Conservation (phyloP, 768 basidiomycete genomes). For the Asterophora lycoperdoides region DNA sequence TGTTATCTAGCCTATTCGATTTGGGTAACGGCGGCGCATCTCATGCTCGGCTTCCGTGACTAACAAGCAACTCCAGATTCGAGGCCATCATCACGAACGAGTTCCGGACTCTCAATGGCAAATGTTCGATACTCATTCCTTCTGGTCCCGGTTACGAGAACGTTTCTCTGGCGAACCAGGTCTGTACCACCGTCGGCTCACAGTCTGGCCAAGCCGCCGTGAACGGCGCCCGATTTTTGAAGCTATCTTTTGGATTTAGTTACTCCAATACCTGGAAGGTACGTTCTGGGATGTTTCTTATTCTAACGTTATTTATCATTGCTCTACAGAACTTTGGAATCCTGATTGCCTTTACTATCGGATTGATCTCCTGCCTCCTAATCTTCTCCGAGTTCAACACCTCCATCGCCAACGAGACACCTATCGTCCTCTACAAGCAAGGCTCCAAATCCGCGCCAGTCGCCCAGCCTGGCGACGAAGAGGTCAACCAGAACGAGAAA, state of each 20-base stretch:
- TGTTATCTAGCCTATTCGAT: conserved; percentile 40
- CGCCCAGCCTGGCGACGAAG: conserved; percentile 25
- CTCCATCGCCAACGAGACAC: conserved; percentile 30
- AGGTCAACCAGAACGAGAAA: conserved; percentile 35
- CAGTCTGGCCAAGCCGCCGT: conserved; percentile 55
- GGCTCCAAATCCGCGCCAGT: conserved; percentile 28
- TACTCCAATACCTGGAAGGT: conserved; percentile 25
- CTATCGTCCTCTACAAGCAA: conserved; percentile 63
- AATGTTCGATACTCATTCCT: conserved; percentile 56
- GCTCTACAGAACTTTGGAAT: conserved; percentile 60
- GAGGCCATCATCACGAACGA: conserved; percentile 78
- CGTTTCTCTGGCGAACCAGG: conserved; percentile 59
- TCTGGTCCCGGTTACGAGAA: conserved; percentile 59
- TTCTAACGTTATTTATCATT: not conserved
- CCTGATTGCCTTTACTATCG: conserved; percentile 55
- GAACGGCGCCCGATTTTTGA: conserved; percentile 49
- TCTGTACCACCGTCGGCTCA: conserved; percentile 71
- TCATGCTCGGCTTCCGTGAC: conserved; percentile 40
- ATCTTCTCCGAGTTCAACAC: conserved; percentile 55
- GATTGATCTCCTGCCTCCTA: conserved; percentile 51
- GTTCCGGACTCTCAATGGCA: conserved; percentile 64
- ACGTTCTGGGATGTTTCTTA: not conserved
- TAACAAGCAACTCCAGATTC: conserved; percentile 43
- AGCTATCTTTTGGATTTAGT: conserved; percentile 45
- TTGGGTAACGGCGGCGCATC: conserved; percentile 27